Evolutionary conservation across 345 rosid genomes (phyloP), one percentile per base, ranked within the genome.

Genomic region (Dipteronia dyeriana): DNA sequence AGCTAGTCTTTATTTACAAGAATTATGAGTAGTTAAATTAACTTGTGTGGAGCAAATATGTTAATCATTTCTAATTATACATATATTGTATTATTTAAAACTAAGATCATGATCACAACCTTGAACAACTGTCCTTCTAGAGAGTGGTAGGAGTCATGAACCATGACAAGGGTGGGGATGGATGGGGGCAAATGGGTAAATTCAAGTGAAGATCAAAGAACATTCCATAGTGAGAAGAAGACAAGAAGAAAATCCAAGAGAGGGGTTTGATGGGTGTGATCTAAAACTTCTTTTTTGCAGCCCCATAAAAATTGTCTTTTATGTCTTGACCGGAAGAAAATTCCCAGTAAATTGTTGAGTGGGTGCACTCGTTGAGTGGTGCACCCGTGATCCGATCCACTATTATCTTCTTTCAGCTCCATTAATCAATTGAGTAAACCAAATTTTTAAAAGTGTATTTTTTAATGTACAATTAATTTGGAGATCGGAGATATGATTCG

Each of bases 191-290:
- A 66, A 75, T 4, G 5, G 39, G 78, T 75, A 63, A 34, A 29
- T 65, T 66, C 6, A 11, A 29, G 70, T 7, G 19, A 23, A 22
- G 16, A 45, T 41, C 13, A 34, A 43, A 29, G 63, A 60, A 70
- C 68, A 65, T 80, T 76, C 79, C 41, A 0, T 13, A 22, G 43
- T 26, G 66, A 71, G 9, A 79, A 74, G 60, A 86, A 17, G 80
- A 82, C 89, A 79, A 79, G 54, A 0, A 80, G 80, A 80, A 82
- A 74, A 80, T 54, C 72, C 83, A 64, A 78, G n/a, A 78, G n/a
- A 68, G 16, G 56, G 9, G 63, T 64, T 64, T 71, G 86, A 73
- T 78, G 79, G 79, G 62, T 45, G 70, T 71, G 75, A 76, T 78
- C 74, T 20, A 61, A 79, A 38, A 43, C 45, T 19, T 43, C n/a